Conservation (phyloP, 257 asterid species). For the Parsonsia alboflavescens region DNA sequence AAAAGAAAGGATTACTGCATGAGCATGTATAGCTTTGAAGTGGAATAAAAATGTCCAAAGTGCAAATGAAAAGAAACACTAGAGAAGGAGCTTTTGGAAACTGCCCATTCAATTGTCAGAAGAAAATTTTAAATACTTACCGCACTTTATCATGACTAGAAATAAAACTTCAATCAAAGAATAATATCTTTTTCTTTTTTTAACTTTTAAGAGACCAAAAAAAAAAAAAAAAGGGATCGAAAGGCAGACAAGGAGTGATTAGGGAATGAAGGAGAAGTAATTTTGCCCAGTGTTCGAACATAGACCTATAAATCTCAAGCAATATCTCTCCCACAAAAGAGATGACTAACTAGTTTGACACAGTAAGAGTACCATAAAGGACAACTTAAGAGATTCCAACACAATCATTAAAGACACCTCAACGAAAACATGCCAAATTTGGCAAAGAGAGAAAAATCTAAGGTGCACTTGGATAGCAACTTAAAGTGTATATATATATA, state of each 20-base stretch:
- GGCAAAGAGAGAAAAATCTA: neutral
- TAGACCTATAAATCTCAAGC: neutral
- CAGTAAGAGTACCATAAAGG: neutral
- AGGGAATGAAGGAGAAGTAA: neutral
- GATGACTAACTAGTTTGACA: neutral
- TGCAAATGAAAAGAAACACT: neutral
- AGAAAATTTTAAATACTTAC: neutral
- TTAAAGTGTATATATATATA: no score
- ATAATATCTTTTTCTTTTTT: neutral
- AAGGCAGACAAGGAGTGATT: neutral
- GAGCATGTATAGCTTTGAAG: neutral
- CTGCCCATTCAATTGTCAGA: neutral
- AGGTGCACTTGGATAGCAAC: no score
- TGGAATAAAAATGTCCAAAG: neutral
- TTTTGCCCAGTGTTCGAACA: neutral
- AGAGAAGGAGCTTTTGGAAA: neutral
- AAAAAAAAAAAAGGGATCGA: no score
- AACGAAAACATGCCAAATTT: neutral
- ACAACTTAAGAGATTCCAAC: neutral
- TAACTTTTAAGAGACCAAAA: no score
- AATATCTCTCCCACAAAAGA: neutral
- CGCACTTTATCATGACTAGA: neutral
- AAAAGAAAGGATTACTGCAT: conserved; percentile 7
- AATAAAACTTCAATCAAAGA: neutral
- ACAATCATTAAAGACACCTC: neutral